Base-by-base conservation (phyloP, 2,329 filamentous ascomycete genomes). In the Talaromyces albobiverticillius region DNA sequence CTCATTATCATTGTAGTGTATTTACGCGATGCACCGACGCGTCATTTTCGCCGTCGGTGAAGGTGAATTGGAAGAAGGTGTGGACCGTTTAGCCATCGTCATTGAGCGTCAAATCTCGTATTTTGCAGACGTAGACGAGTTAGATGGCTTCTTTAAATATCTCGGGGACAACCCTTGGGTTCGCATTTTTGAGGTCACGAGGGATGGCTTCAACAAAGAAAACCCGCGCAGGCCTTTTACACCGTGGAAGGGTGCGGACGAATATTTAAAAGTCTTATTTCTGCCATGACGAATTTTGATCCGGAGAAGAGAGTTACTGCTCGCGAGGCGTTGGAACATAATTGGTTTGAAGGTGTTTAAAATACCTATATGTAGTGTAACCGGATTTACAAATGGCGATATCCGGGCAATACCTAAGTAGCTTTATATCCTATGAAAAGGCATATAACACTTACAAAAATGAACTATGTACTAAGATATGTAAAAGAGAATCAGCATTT, bases 101-200 rank as follows among this genome's bases (percentile, higher is more conserved):
- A 61, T 79, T 36, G 69, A 75, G 57, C 71, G 73, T 20, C 76
- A 79, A 57, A 69, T 79, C 13, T 80, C 76, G 3, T 76, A 75
- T 59, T 79, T 79, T 61, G 71, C 70, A 40, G 71, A 79, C 57
- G 64, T 66, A 62, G 63, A 76, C 4, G 68, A 71, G 36, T 66
- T 78, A 36, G 64, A 69, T 32, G 70, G 65, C 18, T 67, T 79
- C 53, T 59, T 79, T 34, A 64, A 69, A 46, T 70, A 75, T 60
- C 68, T 79, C 43, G 73, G 71, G 25, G 62, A 71, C 20, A 74
- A 70, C 57, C 72, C 70, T 16, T 77, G 70, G 69, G 62, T 63
- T 26, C 54, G 69, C 31, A 64, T 72, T 31, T 69, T 77, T 41
- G 63, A 67, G 46, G 65, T 70, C 36, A 67, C 74, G 46, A 61